Conservation (phyloP, 257 asterid species). For the Forsythia viridissima region DNA sequence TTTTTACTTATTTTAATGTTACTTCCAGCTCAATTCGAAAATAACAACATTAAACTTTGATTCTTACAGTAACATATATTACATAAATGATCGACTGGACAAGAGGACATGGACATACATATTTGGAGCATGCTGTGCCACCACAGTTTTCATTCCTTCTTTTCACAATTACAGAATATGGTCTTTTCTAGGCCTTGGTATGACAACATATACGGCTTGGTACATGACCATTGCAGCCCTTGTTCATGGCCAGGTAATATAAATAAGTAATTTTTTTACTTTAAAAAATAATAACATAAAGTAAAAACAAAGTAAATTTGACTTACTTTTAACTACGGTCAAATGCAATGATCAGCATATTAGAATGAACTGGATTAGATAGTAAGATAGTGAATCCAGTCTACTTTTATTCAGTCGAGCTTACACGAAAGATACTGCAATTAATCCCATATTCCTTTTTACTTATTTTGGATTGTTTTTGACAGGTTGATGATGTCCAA, state of each 20-base stretch:
- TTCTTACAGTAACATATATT: constrained; percentile 69
- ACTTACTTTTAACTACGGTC: too few species aligned
- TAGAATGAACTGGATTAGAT: too few species aligned
- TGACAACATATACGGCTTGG: constrained; percentile 95
- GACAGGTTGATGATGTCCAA: constrained; percentile 55
- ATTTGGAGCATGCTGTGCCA: constrained; percentile 91
- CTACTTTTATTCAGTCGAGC: too few species aligned
- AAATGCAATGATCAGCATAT: too few species aligned
- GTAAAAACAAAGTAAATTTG: too few species aligned
- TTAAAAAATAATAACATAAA: background rate
- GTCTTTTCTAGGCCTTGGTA: constrained; percentile 84
- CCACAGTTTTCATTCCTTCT: constrained; percentile 84
- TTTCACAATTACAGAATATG: constrained; percentile 88
- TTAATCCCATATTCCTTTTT: background rate
- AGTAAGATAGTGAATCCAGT: too few species aligned
- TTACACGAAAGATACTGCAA: background rate
- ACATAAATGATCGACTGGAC: constrained; percentile 75
- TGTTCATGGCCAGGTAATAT: constrained; percentile 73
- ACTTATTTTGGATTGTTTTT: background rate
- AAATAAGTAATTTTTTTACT: background rate
- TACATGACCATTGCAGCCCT: constrained; percentile 73
- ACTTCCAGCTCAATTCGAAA: background rate
- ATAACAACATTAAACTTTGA: constrained; percentile 12
- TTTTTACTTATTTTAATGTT: background rate
- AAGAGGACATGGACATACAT: constrained; percentile 94